Base-by-base conservation (phyloP, 2,329 filamentous ascomycete genomes). In the Xylaria arbuscula region DNA sequence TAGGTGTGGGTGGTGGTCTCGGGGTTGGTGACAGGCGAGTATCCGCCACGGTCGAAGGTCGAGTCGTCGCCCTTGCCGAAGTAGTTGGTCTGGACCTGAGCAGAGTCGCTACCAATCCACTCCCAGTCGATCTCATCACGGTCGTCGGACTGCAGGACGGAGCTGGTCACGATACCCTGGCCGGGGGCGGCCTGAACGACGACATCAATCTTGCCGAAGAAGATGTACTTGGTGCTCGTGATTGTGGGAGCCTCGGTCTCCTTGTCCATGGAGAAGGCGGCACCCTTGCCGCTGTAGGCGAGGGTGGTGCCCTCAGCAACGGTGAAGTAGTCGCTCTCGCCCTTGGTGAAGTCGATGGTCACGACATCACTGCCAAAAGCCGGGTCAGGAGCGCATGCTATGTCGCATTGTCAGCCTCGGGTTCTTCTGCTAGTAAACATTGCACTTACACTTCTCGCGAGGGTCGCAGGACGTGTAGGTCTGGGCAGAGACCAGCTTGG, bases 51-150 rank as follows among this genome's bases (percentile, higher is more conserved):
- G 81, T 93, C 89, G 80, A 89, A 93, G 66, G 86, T 85, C 7
- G 88, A 87, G 36, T 87, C 89, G 79, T 92, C 84, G 62, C 90
- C 90, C 81, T 92, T 91, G 79, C 89, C 88, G 77, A 92, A 92
- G 81, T 95, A 97, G 82, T 97, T 97, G 74, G 89, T 92, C 83
- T 98, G 95, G 38, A 94, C 94, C 79, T 95, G 85, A 34, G 84
- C 81, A 72, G 86, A 82, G 77, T 93, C 88, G 62, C 89, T 90
- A 67, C 95, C 96, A 67, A 98, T 86, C 91, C 93, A 97, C 82
- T 98, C 95, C 92, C 93, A 97, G 81, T 98, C 95, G 70, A 98
- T 96, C 85, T 97, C 94, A 79, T 98, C 95, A 36, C 97, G 87
- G 76, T 91, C 89, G 76, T 97, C 93, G 1, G 94, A 98, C 83